Conservation (phyloP, 2,329 filamentous ascomycete species). For the Exophiala viscosa region DNA sequence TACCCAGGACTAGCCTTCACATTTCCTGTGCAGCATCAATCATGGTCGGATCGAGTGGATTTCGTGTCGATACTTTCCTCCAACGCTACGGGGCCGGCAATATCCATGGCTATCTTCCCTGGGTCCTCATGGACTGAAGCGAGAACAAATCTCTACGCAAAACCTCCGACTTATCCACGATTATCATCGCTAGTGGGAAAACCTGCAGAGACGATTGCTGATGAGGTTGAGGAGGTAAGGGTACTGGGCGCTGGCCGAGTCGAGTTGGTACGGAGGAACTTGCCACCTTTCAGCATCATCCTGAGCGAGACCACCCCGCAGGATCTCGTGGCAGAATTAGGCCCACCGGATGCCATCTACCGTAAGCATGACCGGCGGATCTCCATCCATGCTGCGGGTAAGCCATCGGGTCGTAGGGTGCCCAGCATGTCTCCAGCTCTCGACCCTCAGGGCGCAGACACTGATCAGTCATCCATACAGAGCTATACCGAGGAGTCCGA, state of each 20-base stretch:
- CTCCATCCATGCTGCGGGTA: conserved; percentile 67
- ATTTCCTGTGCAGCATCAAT: conserved; percentile 71
- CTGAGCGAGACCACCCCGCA: conserved; percentile 88
- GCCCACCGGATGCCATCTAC: conserved; percentile 90
- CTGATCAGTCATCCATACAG: conserved; percentile 70
- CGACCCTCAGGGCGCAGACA: conserved; percentile 55
- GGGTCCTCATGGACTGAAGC: conserved; percentile 88
- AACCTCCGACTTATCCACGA: conserved; percentile 69
- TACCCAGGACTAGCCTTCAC: conserved; percentile 94
- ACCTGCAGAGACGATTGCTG: conserved; percentile 73
- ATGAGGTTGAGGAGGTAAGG: conserved; percentile 78
- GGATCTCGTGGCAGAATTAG: conserved; percentile 83
- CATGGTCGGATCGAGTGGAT: conserved; percentile 70
- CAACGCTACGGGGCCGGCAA: conserved; percentile 69
- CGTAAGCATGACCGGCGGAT: conserved; percentile 85
- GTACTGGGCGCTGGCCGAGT: conserved; percentile 75
- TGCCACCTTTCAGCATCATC: conserved; percentile 63
- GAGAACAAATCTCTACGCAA: conserved; percentile 71
- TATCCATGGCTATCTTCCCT: conserved; percentile 84
- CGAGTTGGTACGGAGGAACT: conserved; percentile 71
- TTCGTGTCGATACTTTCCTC: conserved; percentile 83
- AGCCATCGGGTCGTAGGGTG: conserved; percentile 43
- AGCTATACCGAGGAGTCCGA: conserved; percentile 67
- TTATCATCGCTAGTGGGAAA: conserved; percentile 65
- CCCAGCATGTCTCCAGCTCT: conserved; percentile 34